These are phyloP conservation scores for Microcera coccophila DNA, from an alignment of 2,329 filamentous ascomycete species.

Conservation along the genomic window DNA sequence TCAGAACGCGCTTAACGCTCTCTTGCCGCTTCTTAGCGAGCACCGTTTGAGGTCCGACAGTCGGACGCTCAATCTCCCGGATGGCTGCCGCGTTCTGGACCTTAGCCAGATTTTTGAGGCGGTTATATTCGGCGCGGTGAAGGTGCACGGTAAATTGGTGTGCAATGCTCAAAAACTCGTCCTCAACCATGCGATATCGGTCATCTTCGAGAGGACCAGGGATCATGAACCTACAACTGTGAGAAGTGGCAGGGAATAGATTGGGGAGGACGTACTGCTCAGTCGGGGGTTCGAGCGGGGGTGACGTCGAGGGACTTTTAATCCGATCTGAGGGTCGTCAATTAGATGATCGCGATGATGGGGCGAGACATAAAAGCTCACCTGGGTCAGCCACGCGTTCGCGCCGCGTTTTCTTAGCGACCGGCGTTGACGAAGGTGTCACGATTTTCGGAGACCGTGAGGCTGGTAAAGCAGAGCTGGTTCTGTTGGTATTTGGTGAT, in stretches of 20 bases:
- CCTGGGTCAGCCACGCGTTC: conserved; percentile 22
- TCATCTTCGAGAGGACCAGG: conserved; percentile 65
- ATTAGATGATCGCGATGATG: neutral
- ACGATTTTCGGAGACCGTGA: conserved; percentile 7
- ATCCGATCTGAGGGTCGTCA: conserved; percentile 14
- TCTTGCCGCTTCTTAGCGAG: conserved; percentile 22
- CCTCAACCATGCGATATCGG: conserved; percentile 76
- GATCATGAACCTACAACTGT: conserved; percentile 54
- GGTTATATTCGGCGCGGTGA: conserved; percentile 72
- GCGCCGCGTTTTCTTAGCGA: conserved; percentile 16
- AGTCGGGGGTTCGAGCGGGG: conserved; percentile 45
- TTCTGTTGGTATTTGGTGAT: conserved; percentile 6
- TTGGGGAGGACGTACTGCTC: conserved; percentile 38
- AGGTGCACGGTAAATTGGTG: conserved; percentile 69
- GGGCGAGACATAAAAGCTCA: conserved; percentile 12
- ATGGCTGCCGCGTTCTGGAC: conserved; percentile 52
- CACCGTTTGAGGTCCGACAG: conserved; percentile 37
- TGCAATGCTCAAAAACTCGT: conserved; percentile 67
- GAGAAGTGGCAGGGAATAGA: neutral
- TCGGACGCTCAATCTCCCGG: conserved; percentile 48
- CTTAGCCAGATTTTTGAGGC: conserved; percentile 57
- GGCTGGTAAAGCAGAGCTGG: conserved; percentile 6
- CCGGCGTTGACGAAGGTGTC: conserved; percentile 3
- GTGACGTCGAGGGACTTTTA: conserved; percentile 48
- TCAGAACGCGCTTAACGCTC: conserved; percentile 15